phyloP scores from a whole-genome alignment of 1,284 basidiomycete genomes.

The Pyrrhoderma noxium region DNA sequence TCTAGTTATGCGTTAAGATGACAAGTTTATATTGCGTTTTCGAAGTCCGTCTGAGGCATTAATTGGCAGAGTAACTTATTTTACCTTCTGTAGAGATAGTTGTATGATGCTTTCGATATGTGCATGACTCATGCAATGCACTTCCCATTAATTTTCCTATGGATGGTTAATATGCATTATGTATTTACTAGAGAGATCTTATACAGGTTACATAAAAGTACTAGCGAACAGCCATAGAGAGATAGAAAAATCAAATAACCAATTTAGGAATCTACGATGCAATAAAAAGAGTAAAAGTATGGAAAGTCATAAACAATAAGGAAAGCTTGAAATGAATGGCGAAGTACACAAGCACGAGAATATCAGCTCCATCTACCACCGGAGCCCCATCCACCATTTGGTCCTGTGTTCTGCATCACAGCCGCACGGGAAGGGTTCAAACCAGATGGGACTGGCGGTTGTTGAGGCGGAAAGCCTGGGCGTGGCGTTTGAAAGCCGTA shows the following conservation, averaged over 20 bases:
- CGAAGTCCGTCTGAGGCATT: not conserved
- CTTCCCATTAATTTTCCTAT: too few relatives aligned
- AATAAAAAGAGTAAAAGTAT: not conserved
- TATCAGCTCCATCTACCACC: conserved; percentile 27
- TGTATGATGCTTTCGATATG: too few relatives aligned
- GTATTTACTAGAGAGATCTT: not conserved
- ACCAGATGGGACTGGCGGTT: conserved; percentile 26
- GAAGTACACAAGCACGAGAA: not conserved
- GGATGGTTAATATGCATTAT: too few relatives aligned
- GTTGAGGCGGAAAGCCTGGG: conserved; percentile 18
- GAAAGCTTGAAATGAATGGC: not conserved
- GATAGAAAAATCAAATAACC: conserved; percentile 7
- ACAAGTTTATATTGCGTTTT: not conserved
- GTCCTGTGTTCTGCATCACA: conserved; percentile 42
- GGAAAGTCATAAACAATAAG: not conserved
- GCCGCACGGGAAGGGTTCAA: conserved; percentile 60
- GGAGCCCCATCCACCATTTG: conserved; percentile 27
- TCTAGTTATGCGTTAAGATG: conserved; percentile 15
- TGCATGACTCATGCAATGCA: too few relatives aligned
- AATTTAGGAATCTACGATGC: conserved; percentile 9
- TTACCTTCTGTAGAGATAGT: not conserved
- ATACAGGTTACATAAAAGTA: conserved; percentile 2
- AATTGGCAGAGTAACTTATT: not conserved
- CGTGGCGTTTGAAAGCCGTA: conserved; percentile 16
- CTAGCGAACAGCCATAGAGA: not conserved